Conservation (phyloP, 805 yeast genomes). For the Yarrowia porcina region DNA sequence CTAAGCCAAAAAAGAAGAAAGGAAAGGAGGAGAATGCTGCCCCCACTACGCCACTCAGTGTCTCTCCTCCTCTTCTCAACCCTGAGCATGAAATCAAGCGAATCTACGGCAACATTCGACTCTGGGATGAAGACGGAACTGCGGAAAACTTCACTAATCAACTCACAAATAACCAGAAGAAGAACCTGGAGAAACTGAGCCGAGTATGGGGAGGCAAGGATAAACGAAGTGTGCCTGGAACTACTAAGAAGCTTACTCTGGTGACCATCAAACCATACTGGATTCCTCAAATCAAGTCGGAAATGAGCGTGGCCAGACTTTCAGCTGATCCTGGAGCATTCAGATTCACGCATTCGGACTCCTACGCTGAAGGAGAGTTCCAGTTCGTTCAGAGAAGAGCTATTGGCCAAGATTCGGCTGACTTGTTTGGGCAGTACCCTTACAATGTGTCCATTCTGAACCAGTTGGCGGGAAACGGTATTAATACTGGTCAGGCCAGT, state of each 20-base stretch:
- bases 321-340: conserved; percentile 47
- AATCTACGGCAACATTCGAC: conserved; percentile 13
- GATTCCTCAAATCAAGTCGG: conserved; percentile 66
- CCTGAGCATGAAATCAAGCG: conserved; percentile 14
- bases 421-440: conserved; percentile 52
- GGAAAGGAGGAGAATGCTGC: neutral
- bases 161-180: conserved; percentile 9
- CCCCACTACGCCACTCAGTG: conserved; percentile 6
- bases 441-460: conserved; percentile 76
- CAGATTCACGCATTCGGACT: conserved; percentile 45
- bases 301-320: conserved; percentile 42
- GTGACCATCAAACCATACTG: conserved; percentile 77
- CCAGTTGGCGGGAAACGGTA: conserved; percentile 69
- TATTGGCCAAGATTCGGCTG: conserved; percentile 43
- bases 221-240: conserved; percentile 69
- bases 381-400: conserved; percentile 48
- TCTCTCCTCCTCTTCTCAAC: neutral
- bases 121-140: conserved; percentile 14
- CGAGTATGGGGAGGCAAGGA: conserved; percentile 76
- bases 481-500: conserved; percentile 70
- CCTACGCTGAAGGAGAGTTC: conserved; percentile 59
- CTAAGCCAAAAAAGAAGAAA: neutral
- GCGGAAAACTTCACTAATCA: conserved; percentile 6
- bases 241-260: conserved; percentile 60
- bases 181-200: conserved; percentile 10